Conservation (phyloP, 2,329 filamentous ascomycete species). For the Aspergillus melleus region DNA sequence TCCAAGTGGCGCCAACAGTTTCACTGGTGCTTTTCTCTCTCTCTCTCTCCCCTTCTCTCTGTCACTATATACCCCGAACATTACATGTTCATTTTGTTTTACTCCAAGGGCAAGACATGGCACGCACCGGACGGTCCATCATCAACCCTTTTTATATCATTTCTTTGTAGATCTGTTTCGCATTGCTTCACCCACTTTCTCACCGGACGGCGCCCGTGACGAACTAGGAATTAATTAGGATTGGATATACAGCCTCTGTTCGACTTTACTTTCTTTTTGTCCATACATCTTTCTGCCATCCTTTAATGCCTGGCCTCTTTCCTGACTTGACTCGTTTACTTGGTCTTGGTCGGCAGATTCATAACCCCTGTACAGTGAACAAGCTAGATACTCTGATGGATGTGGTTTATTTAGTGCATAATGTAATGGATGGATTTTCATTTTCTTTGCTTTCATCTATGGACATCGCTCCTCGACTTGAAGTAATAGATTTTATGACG, state of each 20-base stretch:
- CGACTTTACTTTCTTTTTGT: neutral
- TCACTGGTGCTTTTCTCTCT: neutral
- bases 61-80: neutral
- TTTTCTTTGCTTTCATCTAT: too few species aligned
- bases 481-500: too few species aligned
- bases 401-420: neutral
- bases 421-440: neutral
- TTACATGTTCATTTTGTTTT: neutral
- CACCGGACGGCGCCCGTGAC: neutral
- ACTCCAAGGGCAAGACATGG: neutral
- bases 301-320: too few species aligned
- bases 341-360: neutral
- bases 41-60: neutral
- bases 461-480: too few species aligned
- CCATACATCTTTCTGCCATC: neutral
- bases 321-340: neutral
- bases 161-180: neutral
- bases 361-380: neutral
- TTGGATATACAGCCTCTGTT: neutral
- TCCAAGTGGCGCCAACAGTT: neutral
- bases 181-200: neutral
- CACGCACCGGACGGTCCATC: neutral
- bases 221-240: neutral
- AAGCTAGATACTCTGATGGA: neutral
- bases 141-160: neutral